Evolutionary conservation across 306 rosid species (phyloP).

Genomic region (Castanea sativa): DNA sequence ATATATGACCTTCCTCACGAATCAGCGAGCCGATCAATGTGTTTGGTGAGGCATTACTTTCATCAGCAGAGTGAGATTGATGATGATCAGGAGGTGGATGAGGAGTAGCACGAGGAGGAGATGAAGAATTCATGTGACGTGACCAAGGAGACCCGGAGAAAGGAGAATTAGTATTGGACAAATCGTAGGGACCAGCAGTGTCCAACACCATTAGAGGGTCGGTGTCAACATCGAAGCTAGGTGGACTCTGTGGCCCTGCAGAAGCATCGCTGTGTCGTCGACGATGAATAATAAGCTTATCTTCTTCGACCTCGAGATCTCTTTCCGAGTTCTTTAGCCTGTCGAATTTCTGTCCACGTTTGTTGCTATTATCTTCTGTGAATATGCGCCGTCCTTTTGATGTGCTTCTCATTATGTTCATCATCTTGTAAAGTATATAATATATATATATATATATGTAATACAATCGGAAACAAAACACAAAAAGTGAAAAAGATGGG

Average conservation of each 20-base stretch:
- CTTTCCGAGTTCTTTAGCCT: constrained; percentile 23
- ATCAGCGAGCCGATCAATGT: constrained; percentile 70
- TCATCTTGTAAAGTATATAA: not conserved
- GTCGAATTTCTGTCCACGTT: constrained; percentile 27
- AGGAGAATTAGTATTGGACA: constrained; percentile 41
- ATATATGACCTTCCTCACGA: constrained; percentile 89
- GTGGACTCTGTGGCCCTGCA: not conserved
- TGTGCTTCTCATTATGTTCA: constrained; percentile 36
- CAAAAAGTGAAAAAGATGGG: not conserved
- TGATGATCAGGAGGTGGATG: not conserved
- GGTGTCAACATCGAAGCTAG: not conserved
- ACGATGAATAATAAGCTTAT: constrained; percentile 16
- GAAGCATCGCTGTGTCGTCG: constrained; percentile 11
- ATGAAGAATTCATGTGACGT: constrained; percentile 21
- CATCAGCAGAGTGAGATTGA: not conserved
- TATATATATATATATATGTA: no score
- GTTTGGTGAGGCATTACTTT: constrained; percentile 10
- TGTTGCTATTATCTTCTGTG: constrained; percentile 32
- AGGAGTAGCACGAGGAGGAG: not conserved
- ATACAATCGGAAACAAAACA: not conserved
- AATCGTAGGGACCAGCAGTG: constrained; percentile 1
- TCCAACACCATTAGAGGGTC: constrained; percentile 25
- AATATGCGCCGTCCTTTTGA: constrained; percentile 36
- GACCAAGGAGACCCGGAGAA: constrained; percentile 81
- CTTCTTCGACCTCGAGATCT: constrained; percentile 11